These are phyloP conservation scores for Melampsora allii-populina DNA, from an alignment of 1,284 basidiomycete species.

Conservation along the genomic window DNA sequence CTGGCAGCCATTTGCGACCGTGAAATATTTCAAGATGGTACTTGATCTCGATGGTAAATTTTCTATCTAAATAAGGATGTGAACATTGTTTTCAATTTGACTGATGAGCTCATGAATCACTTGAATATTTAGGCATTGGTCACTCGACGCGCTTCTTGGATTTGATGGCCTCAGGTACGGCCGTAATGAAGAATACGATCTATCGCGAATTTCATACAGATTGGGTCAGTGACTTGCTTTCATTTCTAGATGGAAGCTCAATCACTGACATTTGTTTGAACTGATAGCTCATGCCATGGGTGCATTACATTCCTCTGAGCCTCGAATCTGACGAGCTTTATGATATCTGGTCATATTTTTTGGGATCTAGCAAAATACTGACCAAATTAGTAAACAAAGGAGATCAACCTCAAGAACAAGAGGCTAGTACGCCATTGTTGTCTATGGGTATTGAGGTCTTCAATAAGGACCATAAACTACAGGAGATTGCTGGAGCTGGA, in stretches of 20 bases:
- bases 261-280: not conserved
- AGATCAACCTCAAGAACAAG: not conserved
- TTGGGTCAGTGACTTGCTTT: conserved; percentile 14
- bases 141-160: conserved; percentile 18
- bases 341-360: conserved; percentile 26
- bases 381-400: not conserved
- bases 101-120: not conserved
- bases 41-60: conserved; percentile 26
- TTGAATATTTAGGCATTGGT: conserved; percentile 7
- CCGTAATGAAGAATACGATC: conserved; percentile 19
- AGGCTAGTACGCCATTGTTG: not conserved
- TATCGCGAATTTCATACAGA: conserved; percentile 33
- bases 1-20: conserved; percentile 35
- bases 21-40: conserved; percentile 27
- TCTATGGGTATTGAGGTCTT: not conserved
- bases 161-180: conserved; percentile 10
- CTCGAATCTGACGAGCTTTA: conserved; percentile 16
- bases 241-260: not conserved
- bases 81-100: not conserved
- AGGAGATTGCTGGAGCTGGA: conserved; percentile 8
- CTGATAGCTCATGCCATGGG: conserved; percentile 23
- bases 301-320: conserved; percentile 34
- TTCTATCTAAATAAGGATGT: not conserved
- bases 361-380: not conserved
- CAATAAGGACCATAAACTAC: conserved; percentile 1